Evolutionary conservation across 148 eudicot species (phyloP), one percentile per base, ranked within the genome.

Genomic region (Cornus florida): DNA sequence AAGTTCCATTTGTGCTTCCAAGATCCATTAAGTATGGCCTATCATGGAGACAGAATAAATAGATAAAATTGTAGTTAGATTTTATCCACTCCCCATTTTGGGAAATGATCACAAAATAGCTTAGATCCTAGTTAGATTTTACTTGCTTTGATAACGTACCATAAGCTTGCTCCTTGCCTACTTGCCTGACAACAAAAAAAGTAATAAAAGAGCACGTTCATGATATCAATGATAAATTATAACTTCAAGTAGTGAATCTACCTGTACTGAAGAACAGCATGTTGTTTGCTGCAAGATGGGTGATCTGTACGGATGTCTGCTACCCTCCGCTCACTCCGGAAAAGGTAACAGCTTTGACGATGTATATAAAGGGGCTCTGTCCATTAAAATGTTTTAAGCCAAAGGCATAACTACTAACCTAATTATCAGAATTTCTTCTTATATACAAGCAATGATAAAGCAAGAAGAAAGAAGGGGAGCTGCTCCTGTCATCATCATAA

Each of bases 11-110:
- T 80, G 99, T 95, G 93, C 99, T 95, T 78, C 99, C 99, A 59
- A 95, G 92, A 82, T 95, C 99, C 99, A 95, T 95, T 82, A 95
- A 67, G 82, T 95, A 95, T 57, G 99, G 99, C 88, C 99, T 95
- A 75, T 11, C 35, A 77, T 72, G 69, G 43, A 50, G 69, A 80
- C 14, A 70, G 53, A 75, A 53, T 68, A 67, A 66, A 69, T 39
- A 70, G 10, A 9, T 6, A 43, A 43, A 43, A 43, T 43, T 43
- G 41, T 20, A 28, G 59, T 83, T 62, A 74, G 50, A 66, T 72
- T 71, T 19, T 6, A 82, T 35, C 65, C 31, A 9, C 31, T n/a
- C 71, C 46, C n/a, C 20, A 60, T 9, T 10, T 57, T 70, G 10
- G 72, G 24, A 76, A 71, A 24, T 20, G 14, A 64, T 60, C 57